Evolutionary conservation across 2,329 filamentous ascomycete species (phyloP).

Genomic region (Zasmidium citrigriseum): DNA sequence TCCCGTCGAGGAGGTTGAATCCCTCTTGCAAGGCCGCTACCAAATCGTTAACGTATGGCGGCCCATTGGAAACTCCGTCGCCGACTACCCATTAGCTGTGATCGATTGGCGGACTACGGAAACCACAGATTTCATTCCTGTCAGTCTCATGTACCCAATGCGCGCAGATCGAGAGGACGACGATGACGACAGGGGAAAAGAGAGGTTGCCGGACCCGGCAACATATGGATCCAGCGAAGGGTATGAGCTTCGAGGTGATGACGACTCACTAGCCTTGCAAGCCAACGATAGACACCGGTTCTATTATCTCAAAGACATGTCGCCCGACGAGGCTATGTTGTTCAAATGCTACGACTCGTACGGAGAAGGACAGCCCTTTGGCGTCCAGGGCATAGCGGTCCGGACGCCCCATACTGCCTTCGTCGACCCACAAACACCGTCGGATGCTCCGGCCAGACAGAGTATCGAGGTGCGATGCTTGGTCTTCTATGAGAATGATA

Average conservation of each 20-base stretch:
- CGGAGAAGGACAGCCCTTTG: slow-evolving; percentile 43
- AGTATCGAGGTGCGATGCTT: slow-evolving; percentile 86
- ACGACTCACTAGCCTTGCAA: slow-evolving; percentile 62
- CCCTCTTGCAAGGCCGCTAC: slow-evolving; percentile 58
- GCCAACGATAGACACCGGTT: slow-evolving; percentile 61
- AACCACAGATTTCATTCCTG: slow-evolving; percentile 59
- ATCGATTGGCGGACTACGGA: slow-evolving; percentile 64
- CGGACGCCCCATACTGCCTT: slow-evolving; percentile 75
- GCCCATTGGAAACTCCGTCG: slow-evolving; percentile 64
- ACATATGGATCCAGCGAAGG: slow-evolving; percentile 54
- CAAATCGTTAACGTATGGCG: slow-evolving; percentile 74
- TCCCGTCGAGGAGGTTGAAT: slow-evolving; percentile 55
- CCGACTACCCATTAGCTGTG: slow-evolving; percentile 68
- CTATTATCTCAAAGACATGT: slow-evolving; percentile 70
- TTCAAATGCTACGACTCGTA: slow-evolving; percentile 53
- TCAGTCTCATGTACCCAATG: slow-evolving; percentile 64
- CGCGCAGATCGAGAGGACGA: slow-evolving; percentile 37
- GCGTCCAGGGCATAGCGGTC: slow-evolving; percentile 42
- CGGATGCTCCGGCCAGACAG: slow-evolving; percentile 71
- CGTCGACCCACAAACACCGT: slow-evolving; percentile 68
- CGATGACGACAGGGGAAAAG: slow-evolving; percentile 61
- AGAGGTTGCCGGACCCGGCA: slow-evolving; percentile 53
- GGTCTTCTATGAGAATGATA: slow-evolving; percentile 61
- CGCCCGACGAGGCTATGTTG: slow-evolving; percentile 55
- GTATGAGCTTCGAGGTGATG: slow-evolving; percentile 64